Evolutionary conservation across 192 early-diverging fungal species (phyloP).

Genomic region (Coemansia sp.): DNA sequence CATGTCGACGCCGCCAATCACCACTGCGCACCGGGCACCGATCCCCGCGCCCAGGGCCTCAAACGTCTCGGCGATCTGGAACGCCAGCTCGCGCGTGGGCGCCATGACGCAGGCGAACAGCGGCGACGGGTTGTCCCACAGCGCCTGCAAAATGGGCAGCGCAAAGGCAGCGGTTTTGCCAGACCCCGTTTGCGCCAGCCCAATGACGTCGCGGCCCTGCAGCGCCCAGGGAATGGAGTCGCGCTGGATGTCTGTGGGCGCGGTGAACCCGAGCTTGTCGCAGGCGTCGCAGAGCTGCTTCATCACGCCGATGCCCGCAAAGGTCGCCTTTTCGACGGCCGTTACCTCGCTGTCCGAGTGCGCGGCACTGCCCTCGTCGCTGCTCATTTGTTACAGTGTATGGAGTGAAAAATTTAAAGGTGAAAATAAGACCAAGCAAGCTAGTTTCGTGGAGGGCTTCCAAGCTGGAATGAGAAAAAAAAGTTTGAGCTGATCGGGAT

Average conservation of each 20-base stretch:
- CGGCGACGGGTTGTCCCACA: conserved; percentile 84
- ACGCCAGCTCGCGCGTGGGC: conserved; percentile 93
- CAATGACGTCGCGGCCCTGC: conserved; percentile 90
- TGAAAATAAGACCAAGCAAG: too few relatives aligned
- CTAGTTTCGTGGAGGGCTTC: too few relatives aligned
- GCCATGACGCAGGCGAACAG: conserved; percentile 96
- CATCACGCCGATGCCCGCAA: conserved; percentile 66
- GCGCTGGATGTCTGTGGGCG: conserved; percentile 87
- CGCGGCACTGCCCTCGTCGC: not conserved
- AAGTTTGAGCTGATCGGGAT: too few relatives aligned
- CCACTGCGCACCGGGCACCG: conserved; percentile 85
- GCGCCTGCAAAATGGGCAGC: conserved; percentile 75
- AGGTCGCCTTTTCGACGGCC: conserved; percentile 18
- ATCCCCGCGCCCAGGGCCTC: conserved; percentile 86
- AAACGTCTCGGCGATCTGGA: conserved; percentile 91
- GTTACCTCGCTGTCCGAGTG: not conserved
- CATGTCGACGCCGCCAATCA: conserved; percentile 98
- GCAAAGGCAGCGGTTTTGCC: conserved; percentile 88
- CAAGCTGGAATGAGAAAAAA: too few relatives aligned
- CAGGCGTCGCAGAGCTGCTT: conserved; percentile 85
- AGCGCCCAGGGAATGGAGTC: conserved; percentile 90
- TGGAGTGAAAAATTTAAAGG: not conserved
- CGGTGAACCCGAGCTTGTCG: conserved; percentile 80
- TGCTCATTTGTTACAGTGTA: not conserved
- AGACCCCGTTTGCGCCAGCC: conserved; percentile 95